These are phyloP conservation scores for Wickerhamomyces sp. DNA, from an alignment of 1,139 yeast species.

Conservation along the genomic window DNA sequence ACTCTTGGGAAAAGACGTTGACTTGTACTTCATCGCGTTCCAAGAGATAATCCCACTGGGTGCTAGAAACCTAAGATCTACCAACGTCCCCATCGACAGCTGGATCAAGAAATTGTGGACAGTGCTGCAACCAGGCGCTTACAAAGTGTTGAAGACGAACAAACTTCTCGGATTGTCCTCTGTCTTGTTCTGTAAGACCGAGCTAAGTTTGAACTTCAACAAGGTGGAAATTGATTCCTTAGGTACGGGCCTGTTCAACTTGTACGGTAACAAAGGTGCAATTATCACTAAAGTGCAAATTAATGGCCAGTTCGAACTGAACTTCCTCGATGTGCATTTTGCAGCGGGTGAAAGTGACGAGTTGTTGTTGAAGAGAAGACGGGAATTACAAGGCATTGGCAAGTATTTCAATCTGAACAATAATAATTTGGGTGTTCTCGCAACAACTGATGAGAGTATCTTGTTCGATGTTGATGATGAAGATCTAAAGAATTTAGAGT, in stretches of 20 bases:
- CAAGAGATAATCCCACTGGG: constrained; percentile 51
- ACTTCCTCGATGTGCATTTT: constrained; percentile 59
- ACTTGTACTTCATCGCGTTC: constrained; percentile 39
- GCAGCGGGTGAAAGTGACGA: constrained; percentile 62
- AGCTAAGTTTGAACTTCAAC: constrained; percentile 32
- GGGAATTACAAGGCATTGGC: constrained; percentile 38
- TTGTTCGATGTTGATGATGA: constrained; percentile 19
- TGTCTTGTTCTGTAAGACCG: constrained; percentile 31
- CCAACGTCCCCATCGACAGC: constrained; percentile 33
- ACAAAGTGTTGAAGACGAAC: constrained; percentile 31
- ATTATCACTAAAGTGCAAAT: constrained; percentile 33
- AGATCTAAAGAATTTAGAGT: constrained; percentile 21
- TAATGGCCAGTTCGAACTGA: constrained; percentile 32
- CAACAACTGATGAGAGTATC: constrained; percentile 14
- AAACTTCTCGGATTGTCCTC: constrained; percentile 47
- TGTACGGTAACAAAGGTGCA: constrained; percentile 62
- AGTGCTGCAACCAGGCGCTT: constrained; percentile 19
- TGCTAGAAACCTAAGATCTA: constrained; percentile 39
- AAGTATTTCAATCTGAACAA: constrained; percentile 16
- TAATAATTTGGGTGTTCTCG: constrained; percentile 17
- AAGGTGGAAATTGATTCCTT: constrained; percentile 35
- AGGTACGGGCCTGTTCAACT: constrained; percentile 49
- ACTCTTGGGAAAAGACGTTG: constrained; percentile 21
- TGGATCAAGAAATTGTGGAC: constrained; percentile 31
- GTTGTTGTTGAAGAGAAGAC: constrained; percentile 34